These are phyloP conservation scores for Pythium scleroteichum DNA, from an alignment of 352 stramenopile species.

Conservation along the genomic window DNA sequence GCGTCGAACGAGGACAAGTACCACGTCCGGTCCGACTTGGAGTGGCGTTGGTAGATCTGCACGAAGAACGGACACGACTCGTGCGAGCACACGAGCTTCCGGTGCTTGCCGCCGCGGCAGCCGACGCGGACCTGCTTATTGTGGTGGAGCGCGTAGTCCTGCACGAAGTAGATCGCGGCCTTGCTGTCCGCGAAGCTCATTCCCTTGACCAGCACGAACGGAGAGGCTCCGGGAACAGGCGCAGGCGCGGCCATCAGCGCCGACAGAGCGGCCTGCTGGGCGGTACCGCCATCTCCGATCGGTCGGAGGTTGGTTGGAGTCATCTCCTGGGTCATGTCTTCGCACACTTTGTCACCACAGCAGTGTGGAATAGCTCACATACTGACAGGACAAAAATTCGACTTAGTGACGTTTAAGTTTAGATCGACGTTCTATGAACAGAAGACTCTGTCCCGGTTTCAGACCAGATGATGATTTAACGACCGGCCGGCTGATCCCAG, in stretches of 20 bases:
- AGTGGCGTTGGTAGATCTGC: slow-evolving; percentile 63
- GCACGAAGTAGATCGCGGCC: slow-evolving; percentile 49
- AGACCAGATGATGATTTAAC: not conserved
- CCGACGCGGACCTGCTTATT: slow-evolving; percentile 58
- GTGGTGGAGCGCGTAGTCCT: slow-evolving; percentile 62
- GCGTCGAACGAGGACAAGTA: slow-evolving; percentile 61
- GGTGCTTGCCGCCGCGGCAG: slow-evolving; percentile 62
- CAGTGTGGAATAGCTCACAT: slow-evolving; percentile 12
- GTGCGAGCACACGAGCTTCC: slow-evolving; percentile 50
- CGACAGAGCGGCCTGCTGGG: not conserved
- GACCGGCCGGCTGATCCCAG: not conserved
- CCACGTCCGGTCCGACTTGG: slow-evolving; percentile 52
- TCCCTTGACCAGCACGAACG: slow-evolving; percentile 34
- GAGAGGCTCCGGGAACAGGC: not conserved
- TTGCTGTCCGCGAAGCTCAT: slow-evolving; percentile 55
- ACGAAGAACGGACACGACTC: slow-evolving; percentile 60
- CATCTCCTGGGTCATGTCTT: not conserved
- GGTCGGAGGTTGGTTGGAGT: not conserved
- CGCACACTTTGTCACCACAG: slow-evolving; percentile 21
- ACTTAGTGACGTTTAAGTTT: slow-evolving; percentile 10
- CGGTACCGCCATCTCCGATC: not conserved
- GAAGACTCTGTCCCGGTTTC: too few species aligned
- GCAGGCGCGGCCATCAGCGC: not conserved
- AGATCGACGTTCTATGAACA: too few species aligned
- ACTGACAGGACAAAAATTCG: slow-evolving; percentile 10